Evolutionary conservation across 768 basidiomycete species (phyloP).

Genomic region (Psilocybe cyanescens): DNA sequence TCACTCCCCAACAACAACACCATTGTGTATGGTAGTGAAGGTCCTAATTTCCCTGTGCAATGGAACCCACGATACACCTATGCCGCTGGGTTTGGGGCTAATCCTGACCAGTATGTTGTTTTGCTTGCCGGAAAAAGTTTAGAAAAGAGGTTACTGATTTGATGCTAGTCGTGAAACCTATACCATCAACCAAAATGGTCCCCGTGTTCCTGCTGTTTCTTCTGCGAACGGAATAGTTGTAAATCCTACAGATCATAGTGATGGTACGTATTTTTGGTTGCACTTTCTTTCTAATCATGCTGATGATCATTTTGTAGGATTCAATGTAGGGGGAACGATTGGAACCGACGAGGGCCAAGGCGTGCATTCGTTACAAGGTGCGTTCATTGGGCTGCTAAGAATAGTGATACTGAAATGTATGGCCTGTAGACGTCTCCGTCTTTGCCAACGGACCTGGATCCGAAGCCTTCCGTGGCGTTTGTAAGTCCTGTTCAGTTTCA

Average conservation of each 20-base stretch:
- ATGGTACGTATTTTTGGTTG: slow-evolving; percentile 24
- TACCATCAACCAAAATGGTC: slow-evolving; percentile 35
- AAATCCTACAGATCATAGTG: slow-evolving; percentile 39
- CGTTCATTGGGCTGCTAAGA: not conserved
- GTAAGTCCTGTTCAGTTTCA: slow-evolving; percentile 29
- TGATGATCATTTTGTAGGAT: slow-evolving; percentile 25
- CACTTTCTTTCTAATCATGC: not conserved
- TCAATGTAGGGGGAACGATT: slow-evolving; percentile 40
- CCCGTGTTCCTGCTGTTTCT: slow-evolving; percentile 39
- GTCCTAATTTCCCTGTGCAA: slow-evolving; percentile 47
- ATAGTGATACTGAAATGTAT: not conserved
- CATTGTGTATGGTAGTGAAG: slow-evolving; percentile 40
- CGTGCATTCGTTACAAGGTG: slow-evolving; percentile 44
- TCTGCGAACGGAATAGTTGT: slow-evolving; percentile 29
- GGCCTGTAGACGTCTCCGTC: slow-evolving; percentile 42
- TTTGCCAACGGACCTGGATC: slow-evolving; percentile 47
- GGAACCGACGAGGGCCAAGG: slow-evolving; percentile 38
- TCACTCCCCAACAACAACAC: slow-evolving; percentile 42
- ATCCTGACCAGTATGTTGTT: slow-evolving; percentile 41
- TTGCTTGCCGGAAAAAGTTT: not conserved
- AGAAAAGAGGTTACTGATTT: not conserved
- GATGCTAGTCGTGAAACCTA: slow-evolving; percentile 38
- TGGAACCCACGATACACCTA: slow-evolving; percentile 47
- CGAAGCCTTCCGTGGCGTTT: slow-evolving; percentile 45
- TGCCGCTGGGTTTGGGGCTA: slow-evolving; percentile 46